Evolutionary conservation across 1,284 basidiomycete species (phyloP).

Genomic region (Caloboletus firmus): DNA sequence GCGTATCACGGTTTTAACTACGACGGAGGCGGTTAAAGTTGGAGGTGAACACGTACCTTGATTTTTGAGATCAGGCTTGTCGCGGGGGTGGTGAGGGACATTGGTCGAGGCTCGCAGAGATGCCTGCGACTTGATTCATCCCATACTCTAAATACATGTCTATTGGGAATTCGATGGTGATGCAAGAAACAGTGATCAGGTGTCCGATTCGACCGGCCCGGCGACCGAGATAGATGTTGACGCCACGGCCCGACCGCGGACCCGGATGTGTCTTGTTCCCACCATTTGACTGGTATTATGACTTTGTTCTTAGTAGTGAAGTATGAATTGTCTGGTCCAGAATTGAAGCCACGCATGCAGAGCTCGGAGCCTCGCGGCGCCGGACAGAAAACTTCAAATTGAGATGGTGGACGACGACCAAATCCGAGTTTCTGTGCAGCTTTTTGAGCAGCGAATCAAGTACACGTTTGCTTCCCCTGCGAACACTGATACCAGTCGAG

Average conservation of each 20-base stretch:
- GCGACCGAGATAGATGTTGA: background rate
- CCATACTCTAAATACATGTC: background rate
- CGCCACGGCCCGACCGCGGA: background rate
- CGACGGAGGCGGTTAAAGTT: background rate
- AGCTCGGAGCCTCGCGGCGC: background rate
- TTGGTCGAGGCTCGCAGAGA: background rate
- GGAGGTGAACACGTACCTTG: slow-evolving; percentile 12
- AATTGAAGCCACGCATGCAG: background rate
- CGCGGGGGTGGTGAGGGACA: slow-evolving; percentile 20
- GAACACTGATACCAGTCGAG: background rate
- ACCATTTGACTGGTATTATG: background rate
- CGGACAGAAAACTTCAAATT: background rate
- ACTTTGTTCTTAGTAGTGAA: too few relatives aligned
- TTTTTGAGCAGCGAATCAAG: background rate
- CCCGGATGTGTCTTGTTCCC: background rate
- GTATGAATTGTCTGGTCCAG: background rate
- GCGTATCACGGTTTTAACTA: background rate
- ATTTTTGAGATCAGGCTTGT: slow-evolving; percentile 24
- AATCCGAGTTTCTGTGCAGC: too few relatives aligned
- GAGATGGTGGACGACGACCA: background rate
- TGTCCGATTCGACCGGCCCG: background rate
- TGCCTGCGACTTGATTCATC: background rate
- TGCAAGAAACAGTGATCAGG: background rate
- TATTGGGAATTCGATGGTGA: background rate
- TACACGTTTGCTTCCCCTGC: background rate